Evolutionary conservation across 768 basidiomycete species (phyloP).

Genomic region (Clavaria fumosa): DNA sequence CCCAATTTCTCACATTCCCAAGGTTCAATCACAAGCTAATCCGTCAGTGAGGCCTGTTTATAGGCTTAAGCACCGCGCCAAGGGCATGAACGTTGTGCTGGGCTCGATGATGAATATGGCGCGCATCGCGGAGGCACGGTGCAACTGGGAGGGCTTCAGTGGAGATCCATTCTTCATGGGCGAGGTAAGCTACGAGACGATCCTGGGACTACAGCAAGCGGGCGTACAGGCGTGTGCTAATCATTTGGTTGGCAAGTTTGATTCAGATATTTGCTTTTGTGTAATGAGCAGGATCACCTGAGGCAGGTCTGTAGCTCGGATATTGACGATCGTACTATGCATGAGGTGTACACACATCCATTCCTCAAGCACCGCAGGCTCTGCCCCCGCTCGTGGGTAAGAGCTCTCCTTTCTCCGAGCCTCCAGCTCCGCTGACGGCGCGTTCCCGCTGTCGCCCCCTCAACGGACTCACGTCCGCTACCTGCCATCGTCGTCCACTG

Average conservation of each 20-base stretch:
- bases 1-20: too few species aligned
- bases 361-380: too few species aligned
- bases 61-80: constrained; percentile 69
- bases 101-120: constrained; percentile 84
- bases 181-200: constrained; percentile 60
- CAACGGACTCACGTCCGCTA: too few species aligned
- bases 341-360: constrained; percentile 59
- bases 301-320: constrained; percentile 43
- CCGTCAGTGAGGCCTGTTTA: constrained; percentile 55
- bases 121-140: constrained; percentile 17
- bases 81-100: constrained; percentile 73
- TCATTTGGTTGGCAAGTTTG: constrained; percentile 64
- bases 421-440: too few species aligned
- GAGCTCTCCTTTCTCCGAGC: too few species aligned
- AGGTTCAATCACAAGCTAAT: constrained; percentile 70
- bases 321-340: constrained; percentile 67
- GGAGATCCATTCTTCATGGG: constrained; percentile 81
- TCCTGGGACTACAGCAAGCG: constrained; percentile 60
- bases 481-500: too few species aligned
- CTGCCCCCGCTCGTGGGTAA: too few species aligned
- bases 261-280: constrained; percentile 3
- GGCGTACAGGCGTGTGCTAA: constrained; percentile 85
- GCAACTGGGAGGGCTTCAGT: constrained; percentile 95
- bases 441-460: too few species aligned
- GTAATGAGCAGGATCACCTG: constrained; percentile 54